A percentile compares a stretch with the other conserved stretches of the same genome.
Evolutionary conservation across 2,329 filamentous ascomycete genomes (phyloP).

Genomic region (Paramyrothecium roridum): DNA sequence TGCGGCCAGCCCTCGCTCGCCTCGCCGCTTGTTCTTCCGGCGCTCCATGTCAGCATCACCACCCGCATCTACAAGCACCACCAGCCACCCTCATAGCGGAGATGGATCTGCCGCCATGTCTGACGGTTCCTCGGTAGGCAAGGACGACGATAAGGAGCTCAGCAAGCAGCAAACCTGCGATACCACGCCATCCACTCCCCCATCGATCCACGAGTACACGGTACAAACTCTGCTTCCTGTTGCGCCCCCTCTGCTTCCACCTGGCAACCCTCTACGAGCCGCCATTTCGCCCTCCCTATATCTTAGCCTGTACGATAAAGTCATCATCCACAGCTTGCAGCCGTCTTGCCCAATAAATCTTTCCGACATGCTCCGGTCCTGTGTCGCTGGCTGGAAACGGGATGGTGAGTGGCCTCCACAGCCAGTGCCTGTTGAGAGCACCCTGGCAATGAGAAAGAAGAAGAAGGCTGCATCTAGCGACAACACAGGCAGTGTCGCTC

Average conservation of each 20-base stretch:
- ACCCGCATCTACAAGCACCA: slow-evolving; percentile 18
- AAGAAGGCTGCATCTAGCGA: slow-evolving; percentile 27
- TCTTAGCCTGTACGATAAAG: slow-evolving; percentile 82
- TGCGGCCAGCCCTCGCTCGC: slow-evolving; percentile 39
- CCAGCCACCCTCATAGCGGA: slow-evolving; percentile 17
- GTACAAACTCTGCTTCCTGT: slow-evolving; percentile 68
- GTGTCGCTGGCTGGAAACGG: slow-evolving; percentile 88
- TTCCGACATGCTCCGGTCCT: slow-evolving; percentile 71
- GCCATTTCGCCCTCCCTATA: slow-evolving; percentile 74
- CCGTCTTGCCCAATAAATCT: slow-evolving; percentile 89
- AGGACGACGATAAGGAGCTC: slow-evolving; percentile 28
- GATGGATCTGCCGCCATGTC: slow-evolving; percentile 35
- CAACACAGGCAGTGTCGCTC: slow-evolving; percentile 23
- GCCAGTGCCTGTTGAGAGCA: slow-evolving; percentile 38
- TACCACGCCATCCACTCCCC: slow-evolving; percentile 23
- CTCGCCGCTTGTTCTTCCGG: slow-evolving; percentile 49
- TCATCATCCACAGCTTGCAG: slow-evolving; percentile 74
- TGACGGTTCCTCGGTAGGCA: slow-evolving; percentile 38
- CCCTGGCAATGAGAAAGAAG: slow-evolving; percentile 35
- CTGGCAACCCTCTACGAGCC: slow-evolving; percentile 71
- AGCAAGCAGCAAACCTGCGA: slow-evolving; percentile 28
- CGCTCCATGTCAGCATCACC: slow-evolving; percentile 40
- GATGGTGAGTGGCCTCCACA: slow-evolving; percentile 85
- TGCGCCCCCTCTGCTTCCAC: slow-evolving; percentile 68
- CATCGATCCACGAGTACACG: slow-evolving; percentile 33